Evolutionary conservation across 768 basidiomycete genomes (phyloP).

Genomic region (Serendipita sp.): DNA sequence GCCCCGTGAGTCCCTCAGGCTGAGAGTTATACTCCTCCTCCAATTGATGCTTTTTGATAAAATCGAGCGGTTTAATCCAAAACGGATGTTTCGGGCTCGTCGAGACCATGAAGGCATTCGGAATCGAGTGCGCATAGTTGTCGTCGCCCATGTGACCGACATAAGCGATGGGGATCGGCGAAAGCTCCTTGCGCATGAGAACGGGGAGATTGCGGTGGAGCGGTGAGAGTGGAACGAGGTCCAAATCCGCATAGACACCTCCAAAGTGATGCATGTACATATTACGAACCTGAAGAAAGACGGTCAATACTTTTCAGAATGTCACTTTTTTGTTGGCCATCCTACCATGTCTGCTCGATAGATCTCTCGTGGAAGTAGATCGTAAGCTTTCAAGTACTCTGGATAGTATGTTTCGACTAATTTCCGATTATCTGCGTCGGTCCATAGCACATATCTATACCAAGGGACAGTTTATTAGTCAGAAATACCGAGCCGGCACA

Average conservation of each 20-base stretch:
- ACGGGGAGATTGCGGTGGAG: neutral
- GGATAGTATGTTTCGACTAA: neutral
- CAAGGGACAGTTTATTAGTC: neutral
- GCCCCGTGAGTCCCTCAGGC: constrained; percentile 1
- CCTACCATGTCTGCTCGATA: constrained; percentile 3
- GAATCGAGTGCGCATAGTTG: constrained; percentile 5
- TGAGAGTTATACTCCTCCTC: neutral
- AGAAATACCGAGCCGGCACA: too few species aligned
- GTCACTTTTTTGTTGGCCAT: too few species aligned
- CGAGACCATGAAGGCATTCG: constrained; percentile 1
- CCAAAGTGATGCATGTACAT: constrained; percentile 6
- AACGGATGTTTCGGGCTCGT: neutral
- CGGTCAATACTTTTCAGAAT: too few species aligned
- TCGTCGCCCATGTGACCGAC: constrained; percentile 5
- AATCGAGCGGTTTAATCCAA: neutral
- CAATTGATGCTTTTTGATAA: neutral
- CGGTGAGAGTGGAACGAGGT: neutral
- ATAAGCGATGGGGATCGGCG: constrained; percentile 1
- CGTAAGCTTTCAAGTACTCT: neutral
- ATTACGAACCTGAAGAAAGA: neutral
- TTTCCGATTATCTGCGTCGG: neutral
- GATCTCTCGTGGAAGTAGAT: constrained; percentile 2
- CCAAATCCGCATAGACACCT: neutral
- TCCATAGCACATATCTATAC: constrained; percentile 2
- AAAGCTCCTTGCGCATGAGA: neutral